phyloP scores from a whole-genome alignment of 2,329 filamentous ascomycete genomes.

The Xenosphaeropsis pyriputrescens region DNA sequence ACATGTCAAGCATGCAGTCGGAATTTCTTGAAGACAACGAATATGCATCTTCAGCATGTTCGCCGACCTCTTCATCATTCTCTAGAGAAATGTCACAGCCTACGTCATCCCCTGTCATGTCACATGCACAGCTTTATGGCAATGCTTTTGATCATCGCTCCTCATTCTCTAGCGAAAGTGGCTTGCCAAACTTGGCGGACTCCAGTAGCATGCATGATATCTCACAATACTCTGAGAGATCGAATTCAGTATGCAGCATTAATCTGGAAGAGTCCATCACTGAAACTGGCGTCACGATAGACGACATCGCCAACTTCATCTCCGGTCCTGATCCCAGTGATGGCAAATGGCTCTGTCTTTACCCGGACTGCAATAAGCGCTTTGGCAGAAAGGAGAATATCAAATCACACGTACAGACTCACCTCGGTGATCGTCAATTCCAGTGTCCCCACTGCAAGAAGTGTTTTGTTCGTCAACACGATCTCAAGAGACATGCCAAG shows the following conservation, averaged over 20 bases:
- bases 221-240: constrained; percentile 31
- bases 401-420: constrained; percentile 95
- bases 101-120: constrained; percentile 32
- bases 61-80: constrained; percentile 16
- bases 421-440: constrained; percentile 91
- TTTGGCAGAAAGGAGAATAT: constrained; percentile 99
- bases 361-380: constrained; percentile 65
- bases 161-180: constrained; percentile 16
- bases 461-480: constrained; percentile 93
- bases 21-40: constrained; percentile 21
- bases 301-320: constrained; percentile 70
- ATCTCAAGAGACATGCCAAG: constrained; percentile 92
- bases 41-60: constrained; percentile 11
- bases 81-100: constrained; percentile 32
- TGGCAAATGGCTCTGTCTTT: constrained; percentile 69
- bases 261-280: constrained; percentile 51
- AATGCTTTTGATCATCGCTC: constrained; percentile 28
- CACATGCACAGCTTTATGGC: constrained; percentile 27
- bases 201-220: not conserved
- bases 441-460: constrained; percentile 88
- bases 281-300: constrained; percentile 73
- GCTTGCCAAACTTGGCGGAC: constrained; percentile 5
- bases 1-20: constrained; percentile 28
- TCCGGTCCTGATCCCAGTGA: constrained; percentile 56
- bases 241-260: constrained; percentile 42